Evolutionary conservation across 352 stramenopile species (phyloP), one percentile per base, ranked within the genome.

Genomic region (Pythium phragmitis): DNA sequence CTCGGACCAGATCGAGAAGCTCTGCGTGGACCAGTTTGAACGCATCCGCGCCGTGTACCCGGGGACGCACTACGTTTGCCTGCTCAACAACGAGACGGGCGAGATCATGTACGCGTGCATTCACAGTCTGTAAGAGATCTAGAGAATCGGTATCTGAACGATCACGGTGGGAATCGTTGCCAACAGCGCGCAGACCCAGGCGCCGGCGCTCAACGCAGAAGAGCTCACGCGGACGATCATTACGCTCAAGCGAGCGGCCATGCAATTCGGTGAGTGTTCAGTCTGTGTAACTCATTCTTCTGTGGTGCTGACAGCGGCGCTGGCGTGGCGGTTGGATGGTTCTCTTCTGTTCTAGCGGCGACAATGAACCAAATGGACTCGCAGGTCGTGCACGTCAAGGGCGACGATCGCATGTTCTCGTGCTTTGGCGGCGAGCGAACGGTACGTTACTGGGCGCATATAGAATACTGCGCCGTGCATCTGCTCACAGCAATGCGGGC

Each of bases 301-400:
- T 17, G 16, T 30, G 45, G 16, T 50, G 9, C 45, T 50, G 45
- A 50, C 19, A 30, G 16, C 13, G 12, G 64, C 23, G 60, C 36
- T 57, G 59, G 17, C 34, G 34, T 9, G 14, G 12, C 39, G 39
- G 39, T 46, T 46, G 39, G 39, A 7, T 9, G 11, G 13, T 17
- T 46, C 17, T 46, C 2, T 57, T 1, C 16, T 63, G 17, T n/a
- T 57, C 16, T 57, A 92, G 85, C 83, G 45, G 74, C 75, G 67
- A 95, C 84, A 37, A 63, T 95, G 49, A 92, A 92, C 61, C 84
- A 92, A 73, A 77, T 87, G 61, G 84, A 92, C 60, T 88, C 84
- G 30, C 86, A 95, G 48, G 76, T 91, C 30, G 81, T 95, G 30
- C 86, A 95, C 55, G 81, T 95, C 49, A 85, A 89, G 65, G 84